Percentiles rank a stretch among this genome's conserved stretches.
These are phyloP conservation scores for Sporothrix mexicana DNA, from an alignment of 2,329 filamentous ascomycete genomes.

Conservation along the genomic window DNA sequence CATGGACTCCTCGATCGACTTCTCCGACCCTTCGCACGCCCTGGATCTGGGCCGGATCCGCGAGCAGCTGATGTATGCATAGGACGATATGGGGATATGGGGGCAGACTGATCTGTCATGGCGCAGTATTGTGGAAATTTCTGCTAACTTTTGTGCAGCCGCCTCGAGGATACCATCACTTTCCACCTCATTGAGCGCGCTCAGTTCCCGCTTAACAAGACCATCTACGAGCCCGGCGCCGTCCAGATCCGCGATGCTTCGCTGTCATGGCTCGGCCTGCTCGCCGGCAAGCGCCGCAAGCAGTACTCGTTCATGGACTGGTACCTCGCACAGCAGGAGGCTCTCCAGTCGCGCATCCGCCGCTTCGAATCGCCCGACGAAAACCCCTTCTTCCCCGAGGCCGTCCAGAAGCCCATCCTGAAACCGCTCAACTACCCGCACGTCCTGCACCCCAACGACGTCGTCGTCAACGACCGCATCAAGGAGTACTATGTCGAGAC, in stretches of 20 bases:
- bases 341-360: slow-evolving; percentile 87
- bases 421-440: slow-evolving; percentile 84
- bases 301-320: slow-evolving; percentile 88
- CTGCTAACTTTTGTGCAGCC: slow-evolving; percentile 58
- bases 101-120: background rate
- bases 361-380: slow-evolving; percentile 97
- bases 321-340: slow-evolving; percentile 89
- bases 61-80: slow-evolving; percentile 83
- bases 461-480: slow-evolving; percentile 88
- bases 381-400: slow-evolving; percentile 92
- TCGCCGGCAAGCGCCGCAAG: slow-evolving; percentile 31
- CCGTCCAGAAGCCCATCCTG: slow-evolving; percentile 80
- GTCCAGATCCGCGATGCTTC: slow-evolving; percentile 71
- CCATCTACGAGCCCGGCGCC: slow-evolving; percentile 83
- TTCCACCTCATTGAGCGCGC: slow-evolving; percentile 96
- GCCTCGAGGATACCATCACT: slow-evolving; percentile 95
- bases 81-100: background rate
- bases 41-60: slow-evolving; percentile 91
- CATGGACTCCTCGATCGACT: slow-evolving; percentile 92
- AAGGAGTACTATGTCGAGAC: slow-evolving; percentile 82
- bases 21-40: slow-evolving; percentile 82
- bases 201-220: slow-evolving; percentile 92
- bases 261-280: slow-evolving; percentile 22
- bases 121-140: too few relatives aligned
- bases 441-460: slow-evolving; percentile 85